phyloP scores from a whole-genome alignment of 2,329 filamentous ascomycete genomes.

The Beauveria asiatica region DNA sequence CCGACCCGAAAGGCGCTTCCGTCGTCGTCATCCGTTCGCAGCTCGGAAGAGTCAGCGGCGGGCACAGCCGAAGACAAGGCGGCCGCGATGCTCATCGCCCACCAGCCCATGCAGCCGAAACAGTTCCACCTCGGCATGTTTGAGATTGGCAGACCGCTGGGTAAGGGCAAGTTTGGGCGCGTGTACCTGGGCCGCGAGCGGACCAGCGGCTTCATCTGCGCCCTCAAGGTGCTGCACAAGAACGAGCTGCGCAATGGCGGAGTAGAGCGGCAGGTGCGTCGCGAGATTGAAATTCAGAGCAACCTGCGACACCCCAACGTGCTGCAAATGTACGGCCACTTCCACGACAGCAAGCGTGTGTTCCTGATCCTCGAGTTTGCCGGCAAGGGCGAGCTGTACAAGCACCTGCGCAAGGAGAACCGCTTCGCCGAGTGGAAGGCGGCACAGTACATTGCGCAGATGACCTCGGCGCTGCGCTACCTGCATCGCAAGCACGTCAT shows the following conservation, averaged over 20 bases:
- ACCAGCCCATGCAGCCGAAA: conserved; percentile 49
- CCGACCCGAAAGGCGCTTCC: conserved; percentile 2
- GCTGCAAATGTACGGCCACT: conserved; percentile 74
- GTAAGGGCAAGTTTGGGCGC: conserved; percentile 80
- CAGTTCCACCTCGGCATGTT: conserved; percentile 89
- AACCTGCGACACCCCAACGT: conserved; percentile 83
- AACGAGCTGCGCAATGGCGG: conserved; percentile 66
- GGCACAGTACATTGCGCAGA: conserved; percentile 80
- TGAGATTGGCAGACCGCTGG: conserved; percentile 78
- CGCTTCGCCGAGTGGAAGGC: conserved; percentile 81
- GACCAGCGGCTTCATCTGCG: conserved; percentile 72
- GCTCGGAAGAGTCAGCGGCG: conserved; percentile 37
- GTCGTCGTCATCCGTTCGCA: conserved; percentile 24
- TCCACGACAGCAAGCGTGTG: conserved; percentile 81
- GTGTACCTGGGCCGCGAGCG: conserved; percentile 80
- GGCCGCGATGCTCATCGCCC: conserved; percentile 35
- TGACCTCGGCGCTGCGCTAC: conserved; percentile 83
- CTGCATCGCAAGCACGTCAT: conserved; percentile 96
- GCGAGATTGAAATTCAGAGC: conserved; percentile 84
- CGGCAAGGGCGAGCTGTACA: conserved; percentile 79
- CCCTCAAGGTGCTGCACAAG: conserved; percentile 81
- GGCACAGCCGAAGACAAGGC: conserved; percentile 40
- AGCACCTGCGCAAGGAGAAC: conserved; percentile 70
- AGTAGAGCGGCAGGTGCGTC: conserved; percentile 79
- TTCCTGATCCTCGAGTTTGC: conserved; percentile 85